A percentile compares a stretch with the other conserved stretches of the same genome.
These are phyloP conservation scores for Immersiporthe knoxdaviesiana DNA, from an alignment of 2,329 filamentous ascomycete genomes.

Conservation along the genomic window DNA sequence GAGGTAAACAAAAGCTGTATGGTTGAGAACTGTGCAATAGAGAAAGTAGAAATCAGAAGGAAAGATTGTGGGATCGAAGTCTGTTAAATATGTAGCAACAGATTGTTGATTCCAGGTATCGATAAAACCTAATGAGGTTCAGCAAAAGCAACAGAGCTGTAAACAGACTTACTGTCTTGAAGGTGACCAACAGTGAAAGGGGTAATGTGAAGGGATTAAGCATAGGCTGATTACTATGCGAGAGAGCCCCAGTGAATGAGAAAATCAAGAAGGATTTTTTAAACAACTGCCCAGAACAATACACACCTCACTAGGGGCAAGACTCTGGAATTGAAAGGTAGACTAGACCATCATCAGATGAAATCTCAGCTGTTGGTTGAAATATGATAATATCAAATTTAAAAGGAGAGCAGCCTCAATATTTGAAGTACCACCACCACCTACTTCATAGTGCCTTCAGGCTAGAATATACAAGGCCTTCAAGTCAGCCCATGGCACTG, in stretches of 20 bases:
- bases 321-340: too few relatives aligned
- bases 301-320: not conserved
- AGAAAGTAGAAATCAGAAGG: too few relatives aligned
- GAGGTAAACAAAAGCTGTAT: not conserved
- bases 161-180: not conserved
- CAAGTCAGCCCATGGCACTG: slow-evolving; percentile 1
- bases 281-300: not conserved
- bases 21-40: too few relatives aligned
- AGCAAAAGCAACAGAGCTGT: not conserved
- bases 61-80: too few relatives aligned
- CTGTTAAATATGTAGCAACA: too few relatives aligned
- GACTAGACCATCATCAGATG: not conserved
- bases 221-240: slow-evolving; percentile 1
- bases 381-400: slow-evolving; percentile 5
- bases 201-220: not conserved
- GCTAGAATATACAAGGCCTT: not conserved
- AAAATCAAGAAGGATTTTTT: not conserved
- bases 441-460: slow-evolving; percentile 4
- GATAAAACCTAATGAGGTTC: not conserved
- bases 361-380: slow-evolving; percentile 13
- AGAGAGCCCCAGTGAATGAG: not conserved
- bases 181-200: not conserved
- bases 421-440: slow-evolving; percentile 1
- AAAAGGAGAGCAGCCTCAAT: not conserved
- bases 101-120: not conserved